Percentiles rank a stretch among this genome's conserved stretches.
These are phyloP conservation scores for Pinus albicaulis DNA, from an alignment of 75 land plant species.

Conservation along the genomic window DNA sequence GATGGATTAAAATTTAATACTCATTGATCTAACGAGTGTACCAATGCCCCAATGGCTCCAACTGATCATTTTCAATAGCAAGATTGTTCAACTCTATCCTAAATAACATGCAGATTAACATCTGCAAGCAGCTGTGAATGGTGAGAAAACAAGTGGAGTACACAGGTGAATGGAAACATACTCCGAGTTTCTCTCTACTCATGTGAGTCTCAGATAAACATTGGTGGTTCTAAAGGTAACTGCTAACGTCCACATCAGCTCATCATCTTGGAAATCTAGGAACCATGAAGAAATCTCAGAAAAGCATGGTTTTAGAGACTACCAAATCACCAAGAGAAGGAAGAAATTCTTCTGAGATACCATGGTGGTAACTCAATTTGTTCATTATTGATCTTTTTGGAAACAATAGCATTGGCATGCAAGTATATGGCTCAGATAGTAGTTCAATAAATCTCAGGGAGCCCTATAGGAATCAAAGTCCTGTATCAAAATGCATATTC, in stretches of 20 bases:
- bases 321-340: too few relatives aligned
- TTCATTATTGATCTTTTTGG: too few relatives aligned
- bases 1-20: too few relatives aligned
- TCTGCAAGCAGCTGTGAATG: background rate
- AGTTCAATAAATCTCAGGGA: too few relatives aligned
- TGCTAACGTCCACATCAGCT: background rate
- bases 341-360: too few relatives aligned
- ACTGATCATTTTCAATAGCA: background rate
- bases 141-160: background rate
- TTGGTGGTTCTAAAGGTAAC: background rate
- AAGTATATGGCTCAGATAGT: too few relatives aligned
- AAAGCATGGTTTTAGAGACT: too few relatives aligned
- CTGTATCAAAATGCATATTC: too few relatives aligned
- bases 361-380: too few relatives aligned
- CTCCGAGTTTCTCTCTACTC: background rate
- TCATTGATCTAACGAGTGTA: too few relatives aligned
- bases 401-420: too few relatives aligned
- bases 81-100: background rate
- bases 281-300: background rate
- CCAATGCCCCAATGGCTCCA: background rate
- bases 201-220: background rate
- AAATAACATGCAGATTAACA: background rate
- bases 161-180: background rate
- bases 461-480: too few relatives aligned
- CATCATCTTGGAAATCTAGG: background rate